These are phyloP conservation scores for Cercophora scortea DNA, from an alignment of 495 filamentous ascomycete species.

Conservation along the genomic window DNA sequence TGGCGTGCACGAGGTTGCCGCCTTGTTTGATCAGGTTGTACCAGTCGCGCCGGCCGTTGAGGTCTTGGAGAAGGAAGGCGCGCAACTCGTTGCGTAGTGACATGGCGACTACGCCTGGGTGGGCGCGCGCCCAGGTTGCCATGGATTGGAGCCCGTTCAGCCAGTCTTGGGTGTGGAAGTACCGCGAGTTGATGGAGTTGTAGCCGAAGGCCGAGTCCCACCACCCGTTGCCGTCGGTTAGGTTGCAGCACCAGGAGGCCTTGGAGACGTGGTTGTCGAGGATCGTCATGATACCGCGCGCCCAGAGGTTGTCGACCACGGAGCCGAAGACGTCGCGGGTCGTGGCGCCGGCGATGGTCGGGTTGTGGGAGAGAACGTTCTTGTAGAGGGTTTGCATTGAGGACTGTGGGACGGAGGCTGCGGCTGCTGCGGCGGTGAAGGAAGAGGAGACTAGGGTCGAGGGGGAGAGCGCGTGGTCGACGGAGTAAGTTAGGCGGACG, in stretches of 20 bases:
- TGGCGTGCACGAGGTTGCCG: conserved; percentile 31
- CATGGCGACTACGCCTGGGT: conserved; percentile 39
- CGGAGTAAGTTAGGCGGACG: conserved; percentile 45
- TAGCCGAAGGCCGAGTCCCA: conserved; percentile 40
- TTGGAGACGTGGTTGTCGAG: conserved; percentile 45
- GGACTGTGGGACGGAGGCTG: conserved; percentile 20
- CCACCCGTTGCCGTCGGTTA: conserved; percentile 47
- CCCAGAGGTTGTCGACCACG: conserved; percentile 34
- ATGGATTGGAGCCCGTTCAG: conserved; percentile 32
- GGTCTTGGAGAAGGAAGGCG: conserved; percentile 30
- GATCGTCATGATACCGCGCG: conserved; percentile 34
- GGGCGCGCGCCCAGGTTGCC: conserved; percentile 28
- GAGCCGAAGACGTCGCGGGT: conserved; percentile 30
- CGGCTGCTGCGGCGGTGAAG: conserved; percentile 30
- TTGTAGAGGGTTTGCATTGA: conserved; percentile 28
- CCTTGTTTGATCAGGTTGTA: conserved; percentile 35
- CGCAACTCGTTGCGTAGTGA: conserved; percentile 43
- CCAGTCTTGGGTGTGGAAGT: conserved; percentile 40
- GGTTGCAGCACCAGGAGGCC: conserved; percentile 42
- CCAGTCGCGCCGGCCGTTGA: conserved; percentile 36
- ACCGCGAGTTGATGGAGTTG: conserved; percentile 33
- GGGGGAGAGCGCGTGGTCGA: conserved; percentile 41
- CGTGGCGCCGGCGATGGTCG: conserved; percentile 26
- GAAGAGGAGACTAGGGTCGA: conserved; percentile 25
- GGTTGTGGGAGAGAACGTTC: conserved; percentile 31